Base-by-base conservation (phyloP, 352 stramenopile genomes). In the Globisporangium okanoganense region DNA sequence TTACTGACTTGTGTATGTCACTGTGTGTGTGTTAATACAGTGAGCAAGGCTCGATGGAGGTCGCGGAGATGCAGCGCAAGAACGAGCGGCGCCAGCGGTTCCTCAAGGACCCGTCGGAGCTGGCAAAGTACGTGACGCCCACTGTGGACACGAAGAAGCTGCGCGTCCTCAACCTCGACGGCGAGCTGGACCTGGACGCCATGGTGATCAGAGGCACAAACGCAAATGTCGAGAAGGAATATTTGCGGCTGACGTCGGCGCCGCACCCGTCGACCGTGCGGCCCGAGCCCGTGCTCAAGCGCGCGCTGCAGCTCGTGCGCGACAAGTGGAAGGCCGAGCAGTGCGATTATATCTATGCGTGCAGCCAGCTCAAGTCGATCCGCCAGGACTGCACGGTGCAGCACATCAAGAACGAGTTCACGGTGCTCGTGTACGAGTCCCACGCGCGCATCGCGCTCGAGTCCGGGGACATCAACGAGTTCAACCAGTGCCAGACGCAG, bases 311-410 rank as follows among this genome's bases (percentile, higher is more conserved):
- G 65, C 75, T 93, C 65, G 77, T 97, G 40, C 86, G 96, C 64
- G 74, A 70, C 35, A 91, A 95, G 77, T 97, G 91, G 89, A 90
- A 93, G 62, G 63, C 85, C 55, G 73, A 75, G 65, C 74, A 87
- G 45, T 88, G 81, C 62, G 90, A 98, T 82, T 97, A 98, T 85
- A 73, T 95, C 61, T 97, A 97, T 84, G 83, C 97, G 65, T 99
- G 96, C 86, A 98, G 95, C 58, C 97, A 99, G 70, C 90, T 99
- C 51, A 99, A 99, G 75, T 98, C 97, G 27, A 98, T 99, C 64
- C 92, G 97, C 22, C 97, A 99, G 75, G 97, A 99, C 80, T 97
- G 98, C 65, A 99, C 95, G 16, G 95, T 99, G 29, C 94, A 98
- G 70, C 87, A 94, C 64, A 98, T 99, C 62, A 96, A 98, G 73